Conservation (phyloP, 257 asterid genomes). For the Lycium barbarum region DNA sequence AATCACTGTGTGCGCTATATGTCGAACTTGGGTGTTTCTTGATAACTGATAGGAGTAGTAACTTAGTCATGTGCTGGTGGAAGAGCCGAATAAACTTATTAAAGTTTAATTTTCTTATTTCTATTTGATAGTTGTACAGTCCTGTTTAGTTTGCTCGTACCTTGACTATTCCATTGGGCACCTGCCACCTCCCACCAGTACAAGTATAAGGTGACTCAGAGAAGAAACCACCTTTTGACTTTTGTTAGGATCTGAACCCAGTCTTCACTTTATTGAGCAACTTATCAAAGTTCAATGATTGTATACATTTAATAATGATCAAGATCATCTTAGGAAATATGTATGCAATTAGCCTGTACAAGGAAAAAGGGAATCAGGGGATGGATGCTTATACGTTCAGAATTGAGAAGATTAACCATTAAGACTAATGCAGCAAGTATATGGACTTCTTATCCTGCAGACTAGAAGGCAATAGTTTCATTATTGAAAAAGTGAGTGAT, state of each 20-base stretch:
- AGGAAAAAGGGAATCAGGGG: background rate
- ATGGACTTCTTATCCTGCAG: background rate
- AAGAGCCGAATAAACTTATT: background rate
- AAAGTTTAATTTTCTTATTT: background rate
- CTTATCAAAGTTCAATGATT: background rate
- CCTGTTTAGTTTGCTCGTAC: background rate
- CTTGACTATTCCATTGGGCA: background rate
- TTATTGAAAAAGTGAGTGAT: background rate
- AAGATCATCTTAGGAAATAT: background rate
- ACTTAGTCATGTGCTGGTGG: background rate
- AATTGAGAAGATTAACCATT: background rate
- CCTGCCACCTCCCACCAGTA: background rate
- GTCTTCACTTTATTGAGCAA: constrained; percentile 4
- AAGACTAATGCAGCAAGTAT: background rate
- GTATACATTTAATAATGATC: background rate
- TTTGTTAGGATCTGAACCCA: background rate
- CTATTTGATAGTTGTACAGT: background rate
- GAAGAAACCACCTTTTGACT: background rate
- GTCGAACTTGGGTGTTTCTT: background rate
- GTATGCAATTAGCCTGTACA: background rate
- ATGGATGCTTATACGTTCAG: background rate
- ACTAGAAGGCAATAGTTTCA: background rate
- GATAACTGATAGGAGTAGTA: background rate
- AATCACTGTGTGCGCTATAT: background rate
- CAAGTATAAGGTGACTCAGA: background rate